Base-by-base conservation (phyloP, 1,139 yeast species). In the Pichia sp. region DNA sequence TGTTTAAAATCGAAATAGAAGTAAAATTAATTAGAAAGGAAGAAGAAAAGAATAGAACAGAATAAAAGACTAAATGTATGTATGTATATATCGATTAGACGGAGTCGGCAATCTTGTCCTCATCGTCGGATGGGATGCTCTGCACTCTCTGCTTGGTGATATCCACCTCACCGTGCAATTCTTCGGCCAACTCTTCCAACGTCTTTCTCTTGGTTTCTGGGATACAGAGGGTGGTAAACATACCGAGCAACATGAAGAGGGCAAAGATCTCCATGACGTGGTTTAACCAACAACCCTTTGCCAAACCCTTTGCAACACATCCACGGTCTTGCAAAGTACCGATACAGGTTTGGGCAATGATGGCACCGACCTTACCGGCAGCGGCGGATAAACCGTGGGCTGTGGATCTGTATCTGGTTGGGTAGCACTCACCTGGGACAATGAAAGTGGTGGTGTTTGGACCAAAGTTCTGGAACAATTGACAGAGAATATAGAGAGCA, bases 331-430 rank as follows among this genome's bases (percentile, higher is more conserved):
- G 79, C 66, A 89, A 80, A 61, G 95, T 88, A 77, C 96, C 96
- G 64, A 90, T 73, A 71, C 87, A 85, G 60, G 95, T 86, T 75
- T 91, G 95, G 42, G 98, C 98, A 75, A 93, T 82, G 64, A 93
- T 89, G 58, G 99, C 98, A 77, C 99, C 99, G 62, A 88, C 78
- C 76, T 93, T 93, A 80, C 99, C 99, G 52, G 83, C 71, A 53
- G 96, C 98, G 62, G 99, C 99, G 63, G 97, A 89, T 61, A 93
- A 76, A 79, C 99, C 99, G 71, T 93, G 99, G 55, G 98, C 97
- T 63, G 97, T 85, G 47, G 98, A 93, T 83, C 99, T 89, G 77
- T 91, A 90, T 75, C 95, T 83, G 51, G 99, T 93, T 70, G 99
- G 99, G 89, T 80, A 93, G 67, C 85, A 80, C 78, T 93, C 99